phyloP scores from a whole-genome alignment of 352 stramenopile genomes.

The Phytophthora pluvialis region DNA sequence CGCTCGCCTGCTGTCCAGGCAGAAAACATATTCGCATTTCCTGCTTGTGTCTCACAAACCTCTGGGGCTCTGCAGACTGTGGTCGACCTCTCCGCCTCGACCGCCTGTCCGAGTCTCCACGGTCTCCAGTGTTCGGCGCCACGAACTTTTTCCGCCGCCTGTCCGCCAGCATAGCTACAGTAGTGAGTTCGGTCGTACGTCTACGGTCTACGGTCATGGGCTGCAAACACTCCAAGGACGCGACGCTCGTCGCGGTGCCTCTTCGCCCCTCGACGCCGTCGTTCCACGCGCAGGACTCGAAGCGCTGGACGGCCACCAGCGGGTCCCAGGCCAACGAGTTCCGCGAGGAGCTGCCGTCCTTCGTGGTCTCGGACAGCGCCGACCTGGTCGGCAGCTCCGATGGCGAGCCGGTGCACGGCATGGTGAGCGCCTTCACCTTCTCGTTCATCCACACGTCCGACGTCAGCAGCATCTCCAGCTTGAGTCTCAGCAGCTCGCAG shows the following conservation, averaged over 20 bases:
- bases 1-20: conserved; percentile 21
- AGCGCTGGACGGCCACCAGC: conserved; percentile 22
- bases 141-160: conserved; percentile 14
- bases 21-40: conserved; percentile 37
- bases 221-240: conserved; percentile 67
- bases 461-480: conserved; percentile 37
- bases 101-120: conserved; percentile 32
- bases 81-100: background rate
- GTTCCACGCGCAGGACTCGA: conserved; percentile 29
- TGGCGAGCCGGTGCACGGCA: conserved; percentile 59
- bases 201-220: conserved; percentile 49
- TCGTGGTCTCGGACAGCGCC: conserved; percentile 52
- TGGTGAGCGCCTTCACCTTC: conserved; percentile 72
- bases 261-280: conserved; percentile 43
- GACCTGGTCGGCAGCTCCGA: conserved; percentile 58
- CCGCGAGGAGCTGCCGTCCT: conserved; percentile 49
- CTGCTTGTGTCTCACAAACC: conserved; percentile 22
- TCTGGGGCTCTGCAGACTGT: background rate
- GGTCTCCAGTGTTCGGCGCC: conserved; percentile 17
- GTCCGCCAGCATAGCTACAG: conserved; percentile 17
- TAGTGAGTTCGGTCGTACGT: too few relatives aligned
- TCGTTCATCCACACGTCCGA: conserved; percentile 76
- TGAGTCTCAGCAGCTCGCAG: conserved; percentile 18
- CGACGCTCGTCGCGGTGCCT: conserved; percentile 23
- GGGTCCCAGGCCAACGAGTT: conserved; percentile 38